These are phyloP conservation scores for Areca catechu DNA, from an alignment of 176 grass and related monocot genomes.

Conservation along the genomic window DNA sequence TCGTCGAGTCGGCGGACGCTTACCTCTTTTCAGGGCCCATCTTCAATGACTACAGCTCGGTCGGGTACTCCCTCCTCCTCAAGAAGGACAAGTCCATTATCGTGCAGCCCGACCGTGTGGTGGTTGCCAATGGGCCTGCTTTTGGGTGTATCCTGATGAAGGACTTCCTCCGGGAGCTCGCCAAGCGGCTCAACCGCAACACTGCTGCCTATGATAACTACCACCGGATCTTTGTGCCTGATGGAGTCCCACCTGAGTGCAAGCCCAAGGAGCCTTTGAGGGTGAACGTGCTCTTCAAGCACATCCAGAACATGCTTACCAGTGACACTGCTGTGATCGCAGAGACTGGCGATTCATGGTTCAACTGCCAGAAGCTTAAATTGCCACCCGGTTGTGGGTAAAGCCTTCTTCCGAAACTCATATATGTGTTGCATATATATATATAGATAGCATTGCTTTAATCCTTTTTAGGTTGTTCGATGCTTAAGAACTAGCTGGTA, in stretches of 20 bases:
- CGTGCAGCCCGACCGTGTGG: constrained; percentile 71
- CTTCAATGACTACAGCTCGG: constrained; percentile 86
- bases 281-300: constrained; percentile 74
- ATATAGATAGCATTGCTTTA: not conserved
- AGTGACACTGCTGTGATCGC: constrained; percentile 44
- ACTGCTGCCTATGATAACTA: constrained; percentile 62
- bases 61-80: constrained; percentile 57
- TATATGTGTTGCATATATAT: not conserved
- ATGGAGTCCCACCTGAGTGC: constrained; percentile 27
- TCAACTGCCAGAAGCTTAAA: constrained; percentile 86
- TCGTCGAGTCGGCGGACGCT: constrained; percentile 77
- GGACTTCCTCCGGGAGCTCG: constrained; percentile 45
- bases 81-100: constrained; percentile 62
- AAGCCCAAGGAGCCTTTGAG: constrained; percentile 34
- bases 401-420: not conserved
- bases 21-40: constrained; percentile 66
- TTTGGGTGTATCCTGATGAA: constrained; percentile 73
- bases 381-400: constrained; percentile 55
- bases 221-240: constrained; percentile 52
- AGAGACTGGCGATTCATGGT: constrained; percentile 72
- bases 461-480: not conserved
- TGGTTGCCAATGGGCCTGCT: constrained; percentile 47
- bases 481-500: no score
- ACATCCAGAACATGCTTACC: constrained; percentile 57
- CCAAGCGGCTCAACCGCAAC: constrained; percentile 30